These are phyloP conservation scores for Epichloe glyceriae DNA, from an alignment of 2,329 filamentous ascomycete genomes.

Conservation along the genomic window DNA sequence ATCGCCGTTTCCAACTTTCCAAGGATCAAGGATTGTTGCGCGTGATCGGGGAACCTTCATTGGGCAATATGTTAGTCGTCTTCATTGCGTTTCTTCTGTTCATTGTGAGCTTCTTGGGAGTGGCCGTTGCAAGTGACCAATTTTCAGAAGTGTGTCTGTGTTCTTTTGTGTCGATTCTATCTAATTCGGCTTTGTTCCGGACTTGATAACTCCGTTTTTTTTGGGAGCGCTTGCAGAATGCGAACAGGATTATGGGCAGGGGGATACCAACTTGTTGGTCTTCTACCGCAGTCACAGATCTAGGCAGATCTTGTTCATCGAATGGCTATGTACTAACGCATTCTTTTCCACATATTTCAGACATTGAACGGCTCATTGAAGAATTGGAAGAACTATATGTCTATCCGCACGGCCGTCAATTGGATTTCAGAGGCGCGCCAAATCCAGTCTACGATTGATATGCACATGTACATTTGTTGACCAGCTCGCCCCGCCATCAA, in stretches of 20 bases:
- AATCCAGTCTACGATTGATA: background rate
- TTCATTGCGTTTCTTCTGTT: background rate
- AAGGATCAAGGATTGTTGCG: background rate
- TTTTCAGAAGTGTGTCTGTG: background rate
- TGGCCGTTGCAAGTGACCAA: background rate
- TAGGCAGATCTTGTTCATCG: no score
- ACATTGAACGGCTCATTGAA: no score
- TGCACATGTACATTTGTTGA: background rate
- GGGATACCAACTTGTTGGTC: background rate
- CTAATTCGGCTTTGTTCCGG: background rate
- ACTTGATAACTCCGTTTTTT: background rate
- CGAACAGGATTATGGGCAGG: background rate
- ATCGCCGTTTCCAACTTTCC: background rate
- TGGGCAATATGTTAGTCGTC: background rate
- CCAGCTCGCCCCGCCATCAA: slow-evolving; percentile 2
- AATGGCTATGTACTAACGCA: no score
- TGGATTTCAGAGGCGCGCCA: background rate
- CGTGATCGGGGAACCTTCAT: background rate
- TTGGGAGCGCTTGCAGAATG: background rate
- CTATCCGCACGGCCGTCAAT: no score
- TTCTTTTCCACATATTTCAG: no score
- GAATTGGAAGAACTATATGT: no score
- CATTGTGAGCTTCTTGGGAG: no score
- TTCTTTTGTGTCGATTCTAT: background rate
- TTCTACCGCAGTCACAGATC: no score